A percentile compares a stretch with the other conserved stretches of the same genome.
phyloP scores from a whole-genome alignment of 2,329 filamentous ascomycete genomes.

The Penicillium paneum region DNA sequence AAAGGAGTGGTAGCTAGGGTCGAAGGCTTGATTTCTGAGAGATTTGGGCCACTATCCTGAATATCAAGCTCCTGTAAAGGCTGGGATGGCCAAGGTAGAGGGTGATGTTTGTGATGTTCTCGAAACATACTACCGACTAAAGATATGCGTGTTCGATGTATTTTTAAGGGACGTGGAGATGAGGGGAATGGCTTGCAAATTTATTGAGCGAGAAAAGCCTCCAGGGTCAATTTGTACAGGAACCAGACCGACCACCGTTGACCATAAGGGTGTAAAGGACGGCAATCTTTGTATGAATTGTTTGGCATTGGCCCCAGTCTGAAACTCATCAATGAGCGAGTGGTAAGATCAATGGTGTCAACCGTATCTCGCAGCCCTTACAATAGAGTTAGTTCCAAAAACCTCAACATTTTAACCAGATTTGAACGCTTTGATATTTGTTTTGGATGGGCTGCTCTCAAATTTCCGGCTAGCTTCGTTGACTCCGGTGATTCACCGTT shows the following conservation, averaged over 20 bases:
- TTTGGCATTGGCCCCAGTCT: not conserved
- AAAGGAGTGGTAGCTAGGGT: no score
- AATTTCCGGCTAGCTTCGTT: not conserved
- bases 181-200: not conserved
- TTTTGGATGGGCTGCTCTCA: not conserved
- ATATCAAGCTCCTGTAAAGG: no score
- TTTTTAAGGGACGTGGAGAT: not conserved
- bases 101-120: no score
- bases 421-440: not conserved
- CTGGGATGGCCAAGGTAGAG: no score
- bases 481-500: not conserved
- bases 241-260: not conserved
- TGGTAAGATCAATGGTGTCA: not conserved
- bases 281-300: not conserved
- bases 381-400: not conserved
- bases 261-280: not conserved
- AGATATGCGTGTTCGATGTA: no score
- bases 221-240: not conserved
- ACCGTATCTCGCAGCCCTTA: not conserved
- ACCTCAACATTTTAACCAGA: not conserved
- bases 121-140: no score
- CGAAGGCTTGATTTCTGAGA: no score
- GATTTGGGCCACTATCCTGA: no score
- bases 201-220: not conserved
- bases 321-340: not conserved